These are phyloP conservation scores for Penicillium macrosclerotiorum DNA, from an alignment of 495 filamentous ascomycete genomes.

Conservation along the genomic window DNA sequence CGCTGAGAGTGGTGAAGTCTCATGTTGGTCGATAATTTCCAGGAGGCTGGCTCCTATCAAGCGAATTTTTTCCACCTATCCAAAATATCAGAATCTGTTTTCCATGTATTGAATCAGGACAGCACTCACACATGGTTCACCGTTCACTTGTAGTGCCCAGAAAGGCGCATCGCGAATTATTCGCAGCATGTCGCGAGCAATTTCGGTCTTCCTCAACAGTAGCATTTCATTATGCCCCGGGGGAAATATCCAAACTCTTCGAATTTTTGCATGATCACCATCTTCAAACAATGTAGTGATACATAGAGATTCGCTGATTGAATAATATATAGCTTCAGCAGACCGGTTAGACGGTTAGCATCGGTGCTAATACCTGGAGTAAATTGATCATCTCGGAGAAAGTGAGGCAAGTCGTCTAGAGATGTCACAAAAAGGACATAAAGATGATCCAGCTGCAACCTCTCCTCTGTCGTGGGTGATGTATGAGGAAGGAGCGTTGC, in stretches of 20 bases:
- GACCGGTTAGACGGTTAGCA: constrained; percentile 1
- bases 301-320: constrained; percentile 26
- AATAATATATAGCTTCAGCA: constrained; percentile 16
- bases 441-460: constrained; percentile 14
- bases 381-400: constrained; percentile 13
- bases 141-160: constrained; percentile 21
- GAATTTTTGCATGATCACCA: constrained; percentile 28
- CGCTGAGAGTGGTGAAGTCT: constrained; percentile 15
- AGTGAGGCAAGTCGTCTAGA: constrained; percentile 17
- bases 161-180: constrained; percentile 22
- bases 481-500: constrained; percentile 2
- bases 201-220: constrained; percentile 21
- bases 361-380: neutral
- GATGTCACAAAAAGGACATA: constrained; percentile 22
- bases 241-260: constrained; percentile 18
- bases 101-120: neutral
- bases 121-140: constrained; percentile 22
- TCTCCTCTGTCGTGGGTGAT: constrained; percentile 14
- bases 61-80: constrained; percentile 30
- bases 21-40: constrained; percentile 27
- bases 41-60: constrained; percentile 28
- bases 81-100: constrained; percentile 8
- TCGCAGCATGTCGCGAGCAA: constrained; percentile 19
- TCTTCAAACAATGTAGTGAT: constrained; percentile 26
- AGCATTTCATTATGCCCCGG: constrained; percentile 13